phyloP scores from a whole-genome alignment of 371 early-diverging fungal genomes.

The Mucor velutinosus region DNA sequence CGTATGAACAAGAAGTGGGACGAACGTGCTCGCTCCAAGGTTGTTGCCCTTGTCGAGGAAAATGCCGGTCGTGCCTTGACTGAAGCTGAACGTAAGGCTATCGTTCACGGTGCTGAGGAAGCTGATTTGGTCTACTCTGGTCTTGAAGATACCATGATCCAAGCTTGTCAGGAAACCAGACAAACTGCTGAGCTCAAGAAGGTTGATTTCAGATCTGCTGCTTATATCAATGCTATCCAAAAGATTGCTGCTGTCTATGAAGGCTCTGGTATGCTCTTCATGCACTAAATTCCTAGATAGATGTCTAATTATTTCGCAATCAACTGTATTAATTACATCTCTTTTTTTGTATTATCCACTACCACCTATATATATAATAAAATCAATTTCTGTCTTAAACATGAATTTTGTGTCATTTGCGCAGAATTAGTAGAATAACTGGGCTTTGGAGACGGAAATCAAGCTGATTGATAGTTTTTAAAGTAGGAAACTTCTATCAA shows the following conservation, averaged over 20 bases:
- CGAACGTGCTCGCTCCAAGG: slow-evolving; percentile 77
- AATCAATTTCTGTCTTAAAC: neutral
- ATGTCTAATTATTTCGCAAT: neutral
- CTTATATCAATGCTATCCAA: slow-evolving; percentile 83
- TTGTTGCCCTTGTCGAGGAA: slow-evolving; percentile 78
- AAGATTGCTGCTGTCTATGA: slow-evolving; percentile 84
- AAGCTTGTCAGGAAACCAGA: slow-evolving; percentile 67
- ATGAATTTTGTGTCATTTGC: slow-evolving; percentile 87
- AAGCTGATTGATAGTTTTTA: too few relatives aligned
- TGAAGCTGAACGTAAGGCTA: slow-evolving; percentile 75
- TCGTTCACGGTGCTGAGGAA: slow-evolving; percentile 90
- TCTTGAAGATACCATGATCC: slow-evolving; percentile 89
- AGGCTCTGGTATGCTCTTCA: slow-evolving; percentile 81
- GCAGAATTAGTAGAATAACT: slow-evolving; percentile 64
- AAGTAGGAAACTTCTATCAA: too few relatives aligned
- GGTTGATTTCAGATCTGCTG: slow-evolving; percentile 85
- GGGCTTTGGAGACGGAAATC: too few relatives aligned
- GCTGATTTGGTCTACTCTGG: slow-evolving; percentile 91
- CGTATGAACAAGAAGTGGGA: slow-evolving; percentile 94
- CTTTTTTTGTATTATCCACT: slow-evolving; percentile 5
- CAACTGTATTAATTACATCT: neutral
- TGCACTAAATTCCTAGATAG: slow-evolving; percentile 37
- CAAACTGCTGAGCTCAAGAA: slow-evolving; percentile 64
- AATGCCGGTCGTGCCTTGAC: slow-evolving; percentile 68
- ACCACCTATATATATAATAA: slow-evolving; percentile 4